These are phyloP conservation scores for Aspergillus pseudonomiae DNA, from an alignment of 2,329 filamentous ascomycete species.

Conservation along the genomic window DNA sequence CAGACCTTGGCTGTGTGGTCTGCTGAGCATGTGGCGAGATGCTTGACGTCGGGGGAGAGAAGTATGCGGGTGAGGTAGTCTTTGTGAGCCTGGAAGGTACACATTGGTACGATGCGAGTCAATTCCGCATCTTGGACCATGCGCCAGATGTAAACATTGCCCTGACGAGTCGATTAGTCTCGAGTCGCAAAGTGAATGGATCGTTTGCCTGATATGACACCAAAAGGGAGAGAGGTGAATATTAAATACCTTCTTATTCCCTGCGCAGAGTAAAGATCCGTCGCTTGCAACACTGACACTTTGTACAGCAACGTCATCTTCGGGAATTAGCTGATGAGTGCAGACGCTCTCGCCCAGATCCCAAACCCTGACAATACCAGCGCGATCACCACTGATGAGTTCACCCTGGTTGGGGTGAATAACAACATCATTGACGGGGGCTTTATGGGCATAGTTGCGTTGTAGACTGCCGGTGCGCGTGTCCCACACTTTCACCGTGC, in stretches of 20 bases:
- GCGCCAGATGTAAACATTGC: constrained; percentile 96
- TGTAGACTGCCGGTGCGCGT: constrained; percentile 83
- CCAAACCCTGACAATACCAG: constrained; percentile 93
- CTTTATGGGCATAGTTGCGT: constrained; percentile 87
- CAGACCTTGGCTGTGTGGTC: constrained; percentile 97
- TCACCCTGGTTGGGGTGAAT: constrained; percentile 99
- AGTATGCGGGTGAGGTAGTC: constrained; percentile 92
- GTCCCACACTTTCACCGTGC: constrained; percentile 97
- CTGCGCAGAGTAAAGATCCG: constrained; percentile 87
- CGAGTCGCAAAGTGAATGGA: neutral
- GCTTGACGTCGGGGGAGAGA: constrained; percentile 89
- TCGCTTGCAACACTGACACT: constrained; percentile 96
- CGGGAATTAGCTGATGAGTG: constrained; percentile 92
- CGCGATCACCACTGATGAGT: constrained; percentile 92
- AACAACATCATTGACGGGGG: constrained; percentile 95
- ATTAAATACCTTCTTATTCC: constrained; percentile 76
- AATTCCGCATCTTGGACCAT: constrained; percentile 81
- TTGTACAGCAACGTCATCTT: constrained; percentile 90
- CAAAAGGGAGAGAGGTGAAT: neutral
- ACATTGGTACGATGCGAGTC: constrained; percentile 82
- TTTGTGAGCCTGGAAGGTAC: constrained; percentile 86
- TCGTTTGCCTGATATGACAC: neutral
- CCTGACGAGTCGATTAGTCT: constrained; percentile 55
- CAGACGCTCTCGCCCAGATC: constrained; percentile 96
- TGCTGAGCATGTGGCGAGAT: constrained; percentile 89